These are phyloP conservation scores for Waitea zeae DNA, from an alignment of 1,284 basidiomycete genomes.

Conservation along the genomic window DNA sequence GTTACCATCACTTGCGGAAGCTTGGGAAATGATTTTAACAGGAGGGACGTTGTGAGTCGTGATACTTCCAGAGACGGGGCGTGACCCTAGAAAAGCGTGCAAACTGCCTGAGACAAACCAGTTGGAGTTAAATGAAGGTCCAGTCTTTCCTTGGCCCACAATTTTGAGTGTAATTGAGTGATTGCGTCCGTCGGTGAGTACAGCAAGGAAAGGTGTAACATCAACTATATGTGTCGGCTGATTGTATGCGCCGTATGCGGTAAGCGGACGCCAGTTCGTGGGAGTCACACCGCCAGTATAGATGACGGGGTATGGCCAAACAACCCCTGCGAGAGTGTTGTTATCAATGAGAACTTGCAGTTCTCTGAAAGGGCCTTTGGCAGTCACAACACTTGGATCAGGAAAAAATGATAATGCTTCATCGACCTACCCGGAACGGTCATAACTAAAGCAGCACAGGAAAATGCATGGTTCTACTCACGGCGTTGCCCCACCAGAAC, in stretches of 20 bases:
- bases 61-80: too few species aligned
- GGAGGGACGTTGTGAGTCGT: too few species aligned
- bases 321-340: constrained; percentile 23
- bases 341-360: constrained; percentile 28
- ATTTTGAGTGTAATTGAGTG: constrained; percentile 19
- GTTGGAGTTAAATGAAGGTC: not conserved
- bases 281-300: constrained; percentile 32
- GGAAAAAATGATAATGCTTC: not conserved
- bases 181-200: constrained; percentile 17
- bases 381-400: constrained; percentile 12
- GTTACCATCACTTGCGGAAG: too few species aligned
- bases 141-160: not conserved
- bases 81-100: too few species aligned
- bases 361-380: constrained; percentile 26
- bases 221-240: constrained; percentile 30
- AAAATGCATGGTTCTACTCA: constrained; percentile 20
- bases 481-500: constrained; percentile 28
- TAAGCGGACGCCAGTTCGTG: constrained; percentile 26
- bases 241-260: constrained; percentile 28
- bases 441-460: constrained; percentile 8
- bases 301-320: constrained; percentile 28
- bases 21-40: too few species aligned
- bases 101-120: not conserved
- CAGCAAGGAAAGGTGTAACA: constrained; percentile 27
- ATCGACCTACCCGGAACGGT: not conserved